Evolutionary conservation across 768 basidiomycete genomes (phyloP).

Genomic region (Kwoniella dejecticola): DNA sequence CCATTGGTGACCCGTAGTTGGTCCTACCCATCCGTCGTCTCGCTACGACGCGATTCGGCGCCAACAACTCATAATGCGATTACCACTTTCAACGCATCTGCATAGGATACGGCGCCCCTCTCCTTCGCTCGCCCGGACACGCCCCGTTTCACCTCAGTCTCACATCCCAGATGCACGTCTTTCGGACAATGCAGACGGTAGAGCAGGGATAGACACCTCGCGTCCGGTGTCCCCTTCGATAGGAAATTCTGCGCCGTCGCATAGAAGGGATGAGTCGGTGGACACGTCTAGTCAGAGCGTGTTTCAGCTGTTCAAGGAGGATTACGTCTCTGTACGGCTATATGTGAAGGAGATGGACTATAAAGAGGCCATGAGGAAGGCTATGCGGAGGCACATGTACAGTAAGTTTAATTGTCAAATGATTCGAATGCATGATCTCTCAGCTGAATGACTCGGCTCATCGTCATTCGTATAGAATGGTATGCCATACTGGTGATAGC

Average conservation of each 20-base stretch:
- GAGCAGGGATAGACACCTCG: background rate
- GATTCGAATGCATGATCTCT: background rate
- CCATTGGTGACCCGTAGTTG: background rate
- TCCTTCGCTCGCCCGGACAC: background rate
- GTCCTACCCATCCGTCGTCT: background rate
- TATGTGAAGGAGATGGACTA: slow-evolving; percentile 38
- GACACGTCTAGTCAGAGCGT: slow-evolving; percentile 16
- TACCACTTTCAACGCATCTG: background rate
- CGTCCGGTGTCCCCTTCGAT: slow-evolving; percentile 1
- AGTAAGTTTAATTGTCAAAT: slow-evolving; percentile 30
- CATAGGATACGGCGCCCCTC: slow-evolving; percentile 10
- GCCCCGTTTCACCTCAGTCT: too few relatives aligned
- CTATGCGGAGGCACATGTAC: slow-evolving; percentile 33
- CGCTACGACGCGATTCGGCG: background rate
- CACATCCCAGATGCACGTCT: too few relatives aligned
- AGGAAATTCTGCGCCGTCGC: background rate
- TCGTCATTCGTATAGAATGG: slow-evolving; percentile 41
- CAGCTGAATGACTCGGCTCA: background rate
- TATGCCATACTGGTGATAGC: slow-evolving; percentile 42
- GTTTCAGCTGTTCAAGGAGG: slow-evolving; percentile 31
- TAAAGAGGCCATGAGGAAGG: slow-evolving; percentile 18
- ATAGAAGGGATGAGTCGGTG: background rate
- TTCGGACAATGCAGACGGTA: too few relatives aligned
- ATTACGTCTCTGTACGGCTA: slow-evolving; percentile 24
- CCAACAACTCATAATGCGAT: background rate